These are phyloP conservation scores for Zea mays DNA, from an alignment of 176 grass and related monocot species.

Conservation along the genomic window Zm-B73-REFERENCE-NAM-5.0 NC_050103.1:4226501-4227000, in stretches of 20 bases:
- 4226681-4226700: too few relatives aligned
- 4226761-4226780: slow-evolving; percentile 29
- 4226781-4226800: slow-evolving; percentile 54
- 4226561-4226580: slow-evolving; percentile 80
- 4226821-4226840: slow-evolving; percentile 63
- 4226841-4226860: slow-evolving; percentile 83
- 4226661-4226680: not conserved
- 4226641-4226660: not conserved
- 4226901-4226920: slow-evolving; percentile 71
- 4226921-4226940: slow-evolving; percentile 66
- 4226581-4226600: slow-evolving; percentile 80
- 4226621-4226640: slow-evolving; percentile 81
- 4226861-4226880: slow-evolving; percentile 69
- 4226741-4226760: not conserved
- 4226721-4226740: slow-evolving; percentile 1
- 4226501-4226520: slow-evolving; percentile 69
- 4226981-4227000: slow-evolving; percentile 75
- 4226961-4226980: slow-evolving; percentile 64
- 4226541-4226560: slow-evolving; percentile 61
- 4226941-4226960: slow-evolving; percentile 71
- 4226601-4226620: slow-evolving; percentile 71
- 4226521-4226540: slow-evolving; percentile 55
- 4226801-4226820: slow-evolving; percentile 76
- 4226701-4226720: too few relatives aligned
- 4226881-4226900: slow-evolving; percentile 75